Base-by-base conservation (phyloP, 2,329 filamentous ascomycete genomes). In the Xylaria sp. region DNA sequence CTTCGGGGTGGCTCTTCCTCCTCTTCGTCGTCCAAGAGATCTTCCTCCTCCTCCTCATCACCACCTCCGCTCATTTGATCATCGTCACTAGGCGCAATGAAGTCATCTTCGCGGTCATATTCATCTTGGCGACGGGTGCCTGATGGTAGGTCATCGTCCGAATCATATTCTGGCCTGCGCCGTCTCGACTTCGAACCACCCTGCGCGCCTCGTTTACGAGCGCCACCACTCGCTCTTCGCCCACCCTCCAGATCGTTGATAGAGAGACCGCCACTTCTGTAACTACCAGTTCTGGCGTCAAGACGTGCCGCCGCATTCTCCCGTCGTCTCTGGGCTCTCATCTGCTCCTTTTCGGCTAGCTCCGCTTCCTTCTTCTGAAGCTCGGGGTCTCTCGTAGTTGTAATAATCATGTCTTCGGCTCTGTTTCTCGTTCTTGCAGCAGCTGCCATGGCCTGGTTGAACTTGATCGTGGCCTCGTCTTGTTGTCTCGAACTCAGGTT, bases 51-150 rank as follows among this genome's bases (percentile, higher is more conserved):
- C 18, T 86, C 86, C 1, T 80, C 84, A 2, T 78, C 83, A 26
- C 81, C 84, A 54, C 78, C 74, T 39, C 83, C 84, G n/a, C 64
- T 66, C 39, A 73, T 70, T 50, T 72, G 71, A 39, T 92, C 90
- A 54, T 91, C 88, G 61, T 91, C 89, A 64, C 87, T 91, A 2
- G 79, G 79, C 2, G 88, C 90, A 51, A 93, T 82, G 68, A 93
- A 93, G 52, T 88, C 90, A 66, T 93, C 90, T 29, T 88, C 88
- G 67, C 88, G 81, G 58, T 92, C 89, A 67, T 93, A 93, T 63
- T 91, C 88, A 60, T 92, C 88, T 55, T 87, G 81, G 48, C 83
- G 82, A 26, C 80, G 80, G 42, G 76, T 77, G 26, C 84, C 83
- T 37, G 82, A 80, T 16, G 84, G 83, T 34, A 86, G 77, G 54